phyloP scores from a whole-genome alignment of 2,329 filamentous ascomycete species.

The Aureobasidium sp. region DNA sequence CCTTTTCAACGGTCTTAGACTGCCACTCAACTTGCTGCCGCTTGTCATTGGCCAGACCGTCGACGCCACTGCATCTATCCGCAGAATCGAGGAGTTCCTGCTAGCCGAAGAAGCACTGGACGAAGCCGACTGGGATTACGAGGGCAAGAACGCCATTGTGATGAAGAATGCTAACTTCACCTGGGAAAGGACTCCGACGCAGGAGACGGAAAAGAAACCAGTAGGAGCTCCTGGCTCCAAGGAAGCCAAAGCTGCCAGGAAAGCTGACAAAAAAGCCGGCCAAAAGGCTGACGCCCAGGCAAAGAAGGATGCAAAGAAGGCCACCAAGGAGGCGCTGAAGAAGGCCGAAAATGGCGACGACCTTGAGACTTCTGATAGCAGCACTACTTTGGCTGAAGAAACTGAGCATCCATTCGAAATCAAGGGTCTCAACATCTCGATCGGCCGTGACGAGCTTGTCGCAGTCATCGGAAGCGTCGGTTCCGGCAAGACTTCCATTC shows the following conservation, averaged over 20 bases:
- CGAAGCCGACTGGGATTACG: constrained; percentile 49
- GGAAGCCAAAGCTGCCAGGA: constrained; percentile 38
- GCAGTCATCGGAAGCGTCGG: constrained; percentile 86
- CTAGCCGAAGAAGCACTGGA: constrained; percentile 77
- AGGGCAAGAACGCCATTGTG: constrained; percentile 52
- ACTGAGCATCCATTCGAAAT: constrained; percentile 64
- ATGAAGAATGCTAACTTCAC: constrained; percentile 70
- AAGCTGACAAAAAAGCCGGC: constrained; percentile 33
- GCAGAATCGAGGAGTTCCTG: constrained; percentile 81
- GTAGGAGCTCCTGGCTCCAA: constrained; percentile 24
- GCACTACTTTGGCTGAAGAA: constrained; percentile 47
- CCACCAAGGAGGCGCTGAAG: constrained; percentile 26
- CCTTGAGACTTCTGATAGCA: constrained; percentile 24
- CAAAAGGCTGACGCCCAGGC: constrained; percentile 27
- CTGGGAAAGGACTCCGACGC: constrained; percentile 65
- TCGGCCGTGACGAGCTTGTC: constrained; percentile 66
- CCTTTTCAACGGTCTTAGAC: constrained; percentile 81
- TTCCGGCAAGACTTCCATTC: constrained; percentile 80
- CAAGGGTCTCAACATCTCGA: constrained; percentile 55
- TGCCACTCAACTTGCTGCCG: constrained; percentile 83
- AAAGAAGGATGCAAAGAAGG: constrained; percentile 19
- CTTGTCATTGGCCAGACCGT: constrained; percentile 81
- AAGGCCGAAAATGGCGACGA: constrained; percentile 14
- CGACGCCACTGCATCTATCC: constrained; percentile 77
- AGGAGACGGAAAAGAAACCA: constrained; percentile 29